phyloP scores from a whole-genome alignment of 2,329 filamentous ascomycete species.

The Colletotrichum sp. region DNA sequence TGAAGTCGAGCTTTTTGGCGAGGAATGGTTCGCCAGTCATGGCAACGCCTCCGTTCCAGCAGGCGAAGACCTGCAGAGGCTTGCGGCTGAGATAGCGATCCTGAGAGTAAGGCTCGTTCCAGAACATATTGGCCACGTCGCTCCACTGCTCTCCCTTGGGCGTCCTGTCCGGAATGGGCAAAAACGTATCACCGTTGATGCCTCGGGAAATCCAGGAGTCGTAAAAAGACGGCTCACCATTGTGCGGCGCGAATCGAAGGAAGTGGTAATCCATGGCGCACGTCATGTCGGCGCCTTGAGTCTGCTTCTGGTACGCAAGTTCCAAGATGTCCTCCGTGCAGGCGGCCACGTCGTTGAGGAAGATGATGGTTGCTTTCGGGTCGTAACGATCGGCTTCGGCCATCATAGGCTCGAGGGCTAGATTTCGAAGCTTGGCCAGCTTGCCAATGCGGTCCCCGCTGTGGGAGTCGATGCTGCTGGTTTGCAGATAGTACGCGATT shows the following conservation, averaged over 20 bases:
- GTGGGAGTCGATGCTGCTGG: constrained; percentile 48
- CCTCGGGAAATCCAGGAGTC: constrained; percentile 59
- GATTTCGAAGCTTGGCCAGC: constrained; percentile 57
- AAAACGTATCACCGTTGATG: constrained; percentile 60
- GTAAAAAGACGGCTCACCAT: constrained; percentile 55
- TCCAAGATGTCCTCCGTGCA: constrained; percentile 60
- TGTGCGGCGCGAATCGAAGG: constrained; percentile 27
- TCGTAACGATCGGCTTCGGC: constrained; percentile 26
- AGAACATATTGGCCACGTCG: constrained; percentile 56
- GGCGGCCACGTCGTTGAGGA: constrained; percentile 59
- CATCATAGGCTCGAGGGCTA: constrained; percentile 54
- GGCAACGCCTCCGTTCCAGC: constrained; percentile 63
- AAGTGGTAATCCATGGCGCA: constrained; percentile 66
- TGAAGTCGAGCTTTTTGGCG: constrained; percentile 44
- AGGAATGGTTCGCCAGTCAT: constrained; percentile 55
- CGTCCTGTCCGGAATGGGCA: constrained; percentile 46
- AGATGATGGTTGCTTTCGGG: constrained; percentile 47
- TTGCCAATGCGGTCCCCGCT: constrained; percentile 48
- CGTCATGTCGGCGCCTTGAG: constrained; percentile 58
- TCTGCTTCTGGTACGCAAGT: constrained; percentile 47
- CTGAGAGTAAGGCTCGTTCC: constrained; percentile 46
- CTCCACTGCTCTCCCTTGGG: constrained; percentile 52
- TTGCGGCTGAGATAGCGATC: constrained; percentile 35
- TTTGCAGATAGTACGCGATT: constrained; percentile 45
- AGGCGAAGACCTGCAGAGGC: constrained; percentile 65